Percentiles rank a stretch among this genome's conserved stretches.
Conservation (phyloP, 192 early-diverging fungal species). For the Backusella australiensis region DNA sequence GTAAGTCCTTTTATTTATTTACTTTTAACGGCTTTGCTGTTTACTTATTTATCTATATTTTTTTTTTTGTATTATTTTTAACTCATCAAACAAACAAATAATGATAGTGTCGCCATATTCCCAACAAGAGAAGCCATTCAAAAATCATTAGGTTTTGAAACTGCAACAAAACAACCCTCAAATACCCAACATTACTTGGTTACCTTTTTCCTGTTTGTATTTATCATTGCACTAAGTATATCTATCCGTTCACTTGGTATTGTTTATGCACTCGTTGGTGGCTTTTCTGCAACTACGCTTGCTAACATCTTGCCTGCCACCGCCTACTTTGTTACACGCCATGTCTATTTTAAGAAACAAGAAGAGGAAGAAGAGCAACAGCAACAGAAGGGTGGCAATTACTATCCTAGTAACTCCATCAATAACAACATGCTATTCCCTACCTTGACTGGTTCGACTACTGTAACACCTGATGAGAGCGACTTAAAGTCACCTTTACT, state of each 20-base stretch:
- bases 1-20: constrained; percentile 18
- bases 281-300: constrained; percentile 46
- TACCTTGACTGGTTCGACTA: background rate
- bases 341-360: background rate
- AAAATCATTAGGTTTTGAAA: constrained; percentile 44
- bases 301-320: constrained; percentile 46
- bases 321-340: constrained; percentile 42
- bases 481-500: constrained; percentile 1
- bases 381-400: background rate
- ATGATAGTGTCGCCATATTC: constrained; percentile 35
- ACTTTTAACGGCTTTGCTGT: background rate
- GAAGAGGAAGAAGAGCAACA: background rate
- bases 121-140: constrained; percentile 48
- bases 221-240: constrained; percentile 34
- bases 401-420: background rate
- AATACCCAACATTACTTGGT: constrained; percentile 37
- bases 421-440: constrained; percentile 13
- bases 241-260: constrained; percentile 39
- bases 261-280: constrained; percentile 48
- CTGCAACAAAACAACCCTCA: constrained; percentile 27
- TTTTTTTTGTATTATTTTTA: background rate
- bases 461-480: background rate
- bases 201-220: constrained; percentile 39
- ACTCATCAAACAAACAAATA: background rate
- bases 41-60: background rate